A percentile compares a stretch with the other conserved stretches of the same genome.
Evolutionary conservation across 164 flowering plant species (phyloP).

Genomic region (Houttuynia cordata): DNA sequence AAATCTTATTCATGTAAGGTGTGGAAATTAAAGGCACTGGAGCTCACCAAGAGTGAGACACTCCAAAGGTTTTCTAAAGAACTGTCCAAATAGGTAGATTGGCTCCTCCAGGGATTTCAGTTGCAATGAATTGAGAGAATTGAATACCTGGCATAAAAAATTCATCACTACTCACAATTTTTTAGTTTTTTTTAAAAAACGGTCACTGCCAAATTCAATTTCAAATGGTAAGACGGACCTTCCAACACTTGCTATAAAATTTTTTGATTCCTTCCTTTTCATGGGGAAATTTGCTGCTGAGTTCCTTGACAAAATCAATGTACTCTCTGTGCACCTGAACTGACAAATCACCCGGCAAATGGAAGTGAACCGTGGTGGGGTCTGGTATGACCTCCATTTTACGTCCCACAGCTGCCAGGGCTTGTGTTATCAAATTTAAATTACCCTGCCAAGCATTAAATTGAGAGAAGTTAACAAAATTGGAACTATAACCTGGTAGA

Average conservation of each 20-base stretch:
- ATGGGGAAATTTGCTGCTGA: slow-evolving; percentile 65
- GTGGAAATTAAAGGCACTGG: not conserved
- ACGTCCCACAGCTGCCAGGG: slow-evolving; percentile 88
- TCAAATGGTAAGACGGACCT: slow-evolving; percentile 38
- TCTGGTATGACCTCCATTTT: slow-evolving; percentile 89
- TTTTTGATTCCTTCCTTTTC: slow-evolving; percentile 81
- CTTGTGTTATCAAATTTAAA: slow-evolving; percentile 87
- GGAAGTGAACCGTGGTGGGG: slow-evolving; percentile 93
- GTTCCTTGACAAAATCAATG: slow-evolving; percentile 55
- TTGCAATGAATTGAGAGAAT: slow-evolving; percentile 86
- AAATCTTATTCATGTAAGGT: not conserved
- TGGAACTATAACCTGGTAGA: not conserved
- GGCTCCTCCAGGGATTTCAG: slow-evolving; percentile 96
- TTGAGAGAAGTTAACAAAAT: no score
- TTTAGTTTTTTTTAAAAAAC: no score
- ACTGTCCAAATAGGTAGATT: slow-evolving; percentile 89
- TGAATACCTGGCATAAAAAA: slow-evolving; percentile 50
- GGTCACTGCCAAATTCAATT: not conserved
- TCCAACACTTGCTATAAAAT: slow-evolving; percentile 90
- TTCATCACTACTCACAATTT: not conserved
- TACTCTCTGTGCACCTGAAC: slow-evolving; percentile 79
- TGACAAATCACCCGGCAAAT: slow-evolving; percentile 73
- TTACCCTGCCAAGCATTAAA: slow-evolving; percentile 51
- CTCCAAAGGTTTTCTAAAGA: slow-evolving; percentile 36
- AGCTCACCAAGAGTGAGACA: slow-evolving; percentile 37